Evolutionary conservation across 225 moss, liverwort and hornwort species (phyloP), one percentile per base, ranked within the genome.

Genomic region (Thuidium tamariscinum): DNA sequence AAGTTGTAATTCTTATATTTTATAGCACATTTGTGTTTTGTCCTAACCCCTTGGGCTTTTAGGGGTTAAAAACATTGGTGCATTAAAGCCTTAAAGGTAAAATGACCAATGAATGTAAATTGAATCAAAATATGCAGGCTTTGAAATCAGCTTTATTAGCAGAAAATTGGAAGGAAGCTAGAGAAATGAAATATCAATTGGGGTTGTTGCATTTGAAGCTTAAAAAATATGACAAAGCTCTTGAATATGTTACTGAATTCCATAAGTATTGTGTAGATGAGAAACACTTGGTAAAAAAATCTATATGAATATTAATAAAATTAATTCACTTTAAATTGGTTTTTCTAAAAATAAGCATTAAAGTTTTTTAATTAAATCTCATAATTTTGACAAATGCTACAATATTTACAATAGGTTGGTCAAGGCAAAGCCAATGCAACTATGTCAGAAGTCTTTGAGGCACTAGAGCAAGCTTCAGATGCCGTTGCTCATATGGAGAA

Each of bases 361-460:
- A n/a, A n/a, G n/a, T n/a, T n/a, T n/a, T n/a, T n/a, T n/a, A 5
- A 61, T 42, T 3, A 34, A 51, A 39, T 15, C 55, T 39, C 0
- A 39, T 9, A 32, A 29, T 3, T 55, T 84, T 41, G 8, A 0
- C 13, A 69, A 42, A 54, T 21, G 9, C 6, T 65, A 16, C 6
- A 30, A 82, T 41, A 73, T 66, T 39, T 41, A 25, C 5, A 26
- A 61, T 51, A 92, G 93, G 34, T 91, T 75, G 93, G 93, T 37
- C 86, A 90, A 90, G 91, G 91, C 8, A 90, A 93, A 90, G 93
- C 93, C 2, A 86, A 91, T 74, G 87, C 1, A 77, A 63, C 88
- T 27, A 91, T 93, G 80, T 82, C 91, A 11, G 41, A 93, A 64
- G 74, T 90, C 5, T 93, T 91, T 73, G 93, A 93, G 48, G 79